Evolutionary conservation across 805 yeast species (phyloP).

Genomic region (Cyberlindnera euphorbiiphila): DNA sequence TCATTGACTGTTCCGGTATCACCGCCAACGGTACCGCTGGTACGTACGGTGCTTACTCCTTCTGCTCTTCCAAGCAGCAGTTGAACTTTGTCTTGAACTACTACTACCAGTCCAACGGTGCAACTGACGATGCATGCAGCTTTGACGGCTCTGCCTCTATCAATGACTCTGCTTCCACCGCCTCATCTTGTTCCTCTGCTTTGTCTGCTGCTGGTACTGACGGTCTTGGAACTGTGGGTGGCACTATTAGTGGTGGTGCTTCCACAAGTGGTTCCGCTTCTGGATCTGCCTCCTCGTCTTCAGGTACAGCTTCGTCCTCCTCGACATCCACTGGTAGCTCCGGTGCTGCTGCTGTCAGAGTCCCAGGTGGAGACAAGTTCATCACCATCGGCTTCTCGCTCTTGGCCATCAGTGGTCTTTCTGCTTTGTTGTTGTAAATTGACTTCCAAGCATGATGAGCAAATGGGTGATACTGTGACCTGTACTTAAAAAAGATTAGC

Average conservation of each 20-base stretch:
- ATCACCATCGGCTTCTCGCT: conserved; percentile 31
- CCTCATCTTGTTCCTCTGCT: conserved; percentile 51
- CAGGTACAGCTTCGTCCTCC: conserved; percentile 18
- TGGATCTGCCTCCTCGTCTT: conserved; percentile 3
- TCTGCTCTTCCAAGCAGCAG: conserved; percentile 63
- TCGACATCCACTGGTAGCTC: conserved; percentile 23
- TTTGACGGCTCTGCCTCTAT: conserved; percentile 67
- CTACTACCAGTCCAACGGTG: conserved; percentile 51
- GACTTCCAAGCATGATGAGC: no score
- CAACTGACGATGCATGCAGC: conserved; percentile 50
- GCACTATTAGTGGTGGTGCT: conserved; percentile 15
- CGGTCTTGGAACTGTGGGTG: conserved; percentile 60
- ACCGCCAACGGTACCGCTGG: conserved; percentile 60
- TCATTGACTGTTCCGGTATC: conserved; percentile 57
- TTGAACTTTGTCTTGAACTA: conserved; percentile 61
- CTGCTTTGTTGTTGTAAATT: conserved; percentile 34
- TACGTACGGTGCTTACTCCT: conserved; percentile 67
- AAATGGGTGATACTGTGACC: no score
- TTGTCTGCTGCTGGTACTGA: conserved; percentile 63
- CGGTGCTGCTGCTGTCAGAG: conserved; percentile 26
- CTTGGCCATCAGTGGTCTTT: conserved; percentile 35
- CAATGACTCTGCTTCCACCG: conserved; percentile 42
- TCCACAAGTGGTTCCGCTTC: conserved; percentile 15
- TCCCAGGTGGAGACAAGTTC: conserved; percentile 30
- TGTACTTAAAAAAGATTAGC: no score